Evolutionary conservation across 306 rosid genomes (phyloP).

Genomic region (Dryas drummondii): DNA sequence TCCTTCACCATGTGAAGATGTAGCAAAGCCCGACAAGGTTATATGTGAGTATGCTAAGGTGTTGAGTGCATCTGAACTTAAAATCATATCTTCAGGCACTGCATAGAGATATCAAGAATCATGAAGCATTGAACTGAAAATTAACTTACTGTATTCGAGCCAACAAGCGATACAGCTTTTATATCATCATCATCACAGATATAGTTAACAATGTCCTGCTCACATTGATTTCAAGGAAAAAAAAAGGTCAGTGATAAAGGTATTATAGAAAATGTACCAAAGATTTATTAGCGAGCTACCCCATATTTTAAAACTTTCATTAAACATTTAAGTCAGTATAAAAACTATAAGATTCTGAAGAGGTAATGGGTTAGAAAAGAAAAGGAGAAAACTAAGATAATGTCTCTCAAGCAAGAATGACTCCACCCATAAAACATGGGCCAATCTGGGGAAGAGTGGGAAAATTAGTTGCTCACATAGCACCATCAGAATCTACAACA

Average conservation of each 20-base stretch:
- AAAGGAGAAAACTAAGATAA: background rate
- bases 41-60: background rate
- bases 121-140: constrained; percentile 15
- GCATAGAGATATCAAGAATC: background rate
- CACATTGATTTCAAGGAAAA: constrained; percentile 22
- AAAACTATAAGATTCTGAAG: background rate
- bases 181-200: constrained; percentile 71
- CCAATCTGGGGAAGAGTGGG: background rate
- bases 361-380: background rate
- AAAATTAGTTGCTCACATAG: background rate
- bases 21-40: background rate
- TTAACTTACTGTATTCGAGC: constrained; percentile 59
- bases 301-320: background rate
- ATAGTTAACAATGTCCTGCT: constrained; percentile 56
- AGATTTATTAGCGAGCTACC: background rate
- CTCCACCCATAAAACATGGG: background rate
- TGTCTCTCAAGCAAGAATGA: background rate
- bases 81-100: background rate
- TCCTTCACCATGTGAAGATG: background rate
- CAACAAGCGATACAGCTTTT: constrained; percentile 58
- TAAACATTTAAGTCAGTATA: too few relatives aligned
- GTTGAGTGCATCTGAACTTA: constrained; percentile 8
- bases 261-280: constrained; percentile 16
- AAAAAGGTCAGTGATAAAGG: constrained; percentile 11
- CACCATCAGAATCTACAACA: background rate